phyloP scores from a whole-genome alignment of 257 asterid species.

The Avicennia marina region DNA sequence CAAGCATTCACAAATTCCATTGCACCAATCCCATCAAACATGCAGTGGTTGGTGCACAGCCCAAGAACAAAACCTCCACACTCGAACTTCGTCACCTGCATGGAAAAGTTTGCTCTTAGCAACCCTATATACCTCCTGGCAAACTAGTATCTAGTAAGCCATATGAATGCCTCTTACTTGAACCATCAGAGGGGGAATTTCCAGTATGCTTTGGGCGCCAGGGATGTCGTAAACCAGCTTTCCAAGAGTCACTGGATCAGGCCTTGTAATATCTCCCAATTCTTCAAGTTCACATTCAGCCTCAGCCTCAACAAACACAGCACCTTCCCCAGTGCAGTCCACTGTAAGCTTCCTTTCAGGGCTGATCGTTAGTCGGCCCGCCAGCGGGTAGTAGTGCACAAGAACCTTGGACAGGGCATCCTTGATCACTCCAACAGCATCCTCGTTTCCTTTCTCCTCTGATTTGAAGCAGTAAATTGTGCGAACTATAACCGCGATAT shows the following conservation, averaged over 20 bases:
- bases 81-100: slow-evolving; percentile 78
- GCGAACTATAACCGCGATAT: slow-evolving; percentile 72
- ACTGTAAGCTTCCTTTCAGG: slow-evolving; percentile 70
- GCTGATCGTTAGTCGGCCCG: slow-evolving; percentile 63
- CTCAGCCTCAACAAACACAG: slow-evolving; percentile 84
- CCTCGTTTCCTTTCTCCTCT: slow-evolving; percentile 47
- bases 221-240: slow-evolving; percentile 87
- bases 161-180: too few species aligned
- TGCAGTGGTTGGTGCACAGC: slow-evolving; percentile 81
- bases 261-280: slow-evolving; percentile 68
- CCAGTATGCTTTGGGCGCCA: slow-evolving; percentile 52
- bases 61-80: slow-evolving; percentile 94
- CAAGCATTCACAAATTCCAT: slow-evolving; percentile 86
- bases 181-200: slow-evolving; percentile 82
- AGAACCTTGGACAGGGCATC: slow-evolving; percentile 66
- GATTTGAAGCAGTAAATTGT: slow-evolving; percentile 79
- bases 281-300: slow-evolving; percentile 53
- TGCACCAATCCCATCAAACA: slow-evolving; percentile 89
- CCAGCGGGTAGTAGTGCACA: slow-evolving; percentile 67
- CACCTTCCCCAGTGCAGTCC: slow-evolving; percentile 79
- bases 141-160: too few species aligned
- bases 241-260: slow-evolving; percentile 77
- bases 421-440: slow-evolving; percentile 45
- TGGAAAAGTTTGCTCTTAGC: too few species aligned
- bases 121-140: too few species aligned